Conservation (phyloP, 164 flowering plant species). For the Stephania yunnanensis region DNA sequence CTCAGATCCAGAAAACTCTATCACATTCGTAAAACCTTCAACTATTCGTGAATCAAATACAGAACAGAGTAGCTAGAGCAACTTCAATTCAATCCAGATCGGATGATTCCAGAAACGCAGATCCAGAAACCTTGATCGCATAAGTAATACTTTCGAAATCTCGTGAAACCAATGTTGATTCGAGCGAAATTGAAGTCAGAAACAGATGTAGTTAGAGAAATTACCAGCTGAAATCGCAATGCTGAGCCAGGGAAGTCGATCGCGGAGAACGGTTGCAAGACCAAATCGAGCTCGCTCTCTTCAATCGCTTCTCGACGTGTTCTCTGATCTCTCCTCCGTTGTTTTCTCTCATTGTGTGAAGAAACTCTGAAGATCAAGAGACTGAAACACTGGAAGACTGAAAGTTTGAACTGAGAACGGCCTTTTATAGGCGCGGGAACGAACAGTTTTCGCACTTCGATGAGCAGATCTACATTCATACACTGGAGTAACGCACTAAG, state of each 20-base stretch:
- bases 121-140: background rate
- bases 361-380: background rate
- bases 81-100: too few species aligned
- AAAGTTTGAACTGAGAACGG: background rate
- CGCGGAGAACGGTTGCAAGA: slow-evolving; percentile 39
- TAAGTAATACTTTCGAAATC: background rate
- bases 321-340: background rate
- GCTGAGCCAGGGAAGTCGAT: slow-evolving; percentile 19
- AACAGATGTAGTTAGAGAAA: slow-evolving; percentile 19
- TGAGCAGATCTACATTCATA: too few species aligned
- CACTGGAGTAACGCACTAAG: too few species aligned
- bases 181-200: background rate
- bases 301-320: slow-evolving; percentile 28
- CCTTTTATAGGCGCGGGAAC: slow-evolving; percentile 17
- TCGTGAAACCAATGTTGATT: background rate
- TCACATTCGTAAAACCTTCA: too few species aligned
- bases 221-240: slow-evolving; percentile 35
- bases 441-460: too few species aligned
- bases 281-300: slow-evolving; percentile 28
- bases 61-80: too few species aligned
- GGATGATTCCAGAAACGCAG: background rate
- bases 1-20: too few species aligned
- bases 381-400: background rate
- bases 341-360: background rate
- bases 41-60: too few species aligned